Conservation (phyloP, 2,329 filamentous ascomycete species). For the Microascus cirrosus region DNA sequence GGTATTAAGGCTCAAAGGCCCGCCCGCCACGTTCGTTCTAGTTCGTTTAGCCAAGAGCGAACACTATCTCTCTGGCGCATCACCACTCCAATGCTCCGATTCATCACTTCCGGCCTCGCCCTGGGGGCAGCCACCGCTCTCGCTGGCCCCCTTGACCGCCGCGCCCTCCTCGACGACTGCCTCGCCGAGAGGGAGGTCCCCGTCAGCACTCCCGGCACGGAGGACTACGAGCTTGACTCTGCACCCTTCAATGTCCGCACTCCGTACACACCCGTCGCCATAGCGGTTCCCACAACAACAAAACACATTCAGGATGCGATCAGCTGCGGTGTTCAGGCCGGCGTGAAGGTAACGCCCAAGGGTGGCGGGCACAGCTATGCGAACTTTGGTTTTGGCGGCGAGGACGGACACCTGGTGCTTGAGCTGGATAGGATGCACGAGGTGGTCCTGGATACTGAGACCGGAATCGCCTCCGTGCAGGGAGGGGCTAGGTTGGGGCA, state of each 20-base stretch:
- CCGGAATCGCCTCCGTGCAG: constrained; percentile 22
- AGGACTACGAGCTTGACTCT: constrained; percentile 19
- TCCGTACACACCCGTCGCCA: constrained; percentile 16
- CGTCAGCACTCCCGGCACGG: neutral
- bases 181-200: neutral
- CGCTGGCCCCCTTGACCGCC: neutral
- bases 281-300: constrained; percentile 18
- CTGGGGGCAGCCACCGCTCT: neutral
- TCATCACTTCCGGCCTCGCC: neutral
- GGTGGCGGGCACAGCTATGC: constrained; percentile 43
- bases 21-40: neutral
- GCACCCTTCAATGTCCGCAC: constrained; percentile 21
- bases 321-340: constrained; percentile 26
- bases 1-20: neutral
- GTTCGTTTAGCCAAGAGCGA: neutral
- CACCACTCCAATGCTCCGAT: neutral
- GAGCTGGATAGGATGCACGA: constrained; percentile 26
- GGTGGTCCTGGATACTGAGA: constrained; percentile 17
- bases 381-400: constrained; percentile 31
- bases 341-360: constrained; percentile 36
- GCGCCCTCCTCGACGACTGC: constrained; percentile 2
- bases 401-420: constrained; percentile 27
- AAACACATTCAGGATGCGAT: constrained; percentile 32
- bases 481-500: constrained; percentile 30
- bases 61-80: neutral